Base-by-base conservation (phyloP, 768 basidiomycete species). In the Astraeus odoratus region DNA sequence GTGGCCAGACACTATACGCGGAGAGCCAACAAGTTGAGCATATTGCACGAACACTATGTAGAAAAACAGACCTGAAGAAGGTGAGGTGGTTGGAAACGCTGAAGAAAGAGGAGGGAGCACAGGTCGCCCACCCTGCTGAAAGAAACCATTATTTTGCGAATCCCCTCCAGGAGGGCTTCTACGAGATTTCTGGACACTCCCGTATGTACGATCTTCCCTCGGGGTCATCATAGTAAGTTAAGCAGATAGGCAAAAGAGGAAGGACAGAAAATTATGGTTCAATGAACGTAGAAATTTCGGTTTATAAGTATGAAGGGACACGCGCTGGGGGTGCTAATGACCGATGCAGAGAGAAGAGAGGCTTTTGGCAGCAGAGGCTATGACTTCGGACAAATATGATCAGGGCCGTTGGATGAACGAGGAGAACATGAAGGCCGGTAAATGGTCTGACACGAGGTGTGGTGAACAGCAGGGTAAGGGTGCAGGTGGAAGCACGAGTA, bases 111-210 rank as follows among this genome's bases (percentile, higher is more conserved):
- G 80, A 81, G 84, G 85, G 67, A 86, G 80, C 73, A 84, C 77
- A 74, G 81, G 78, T 80, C 84, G 81, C 84, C 83, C 83, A 86
- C 85, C 84, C 80, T 86, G 74, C 71, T 77, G 76, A 72, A 83
- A 79, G 75, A 81, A 82, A 70, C 65, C 72, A 67, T 72, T 71
- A 64, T 65, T 70, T 69, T 80, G 79, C 64, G 76, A 63, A 67
- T 67, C 66, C 55, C 78, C 79, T 67, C 73, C 76, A 56, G 81
- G 79, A 63, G 82, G 77, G 67, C 76, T 77, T 74, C 67, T 63
- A 57, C 80, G 76, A 59, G 76, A 66, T 73, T 76, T 78, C 61
- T 69, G 72, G 73, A 78, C 69, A 67, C 68, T 72, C 65, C 73
- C 71, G 70, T 77, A 81, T 74, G 76, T 78, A 63, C 77, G 81